Evolutionary conservation across 139 green algal species (phyloP), one percentile per base, ranked within the genome.

Genomic region (Closterium sp.): DNA sequence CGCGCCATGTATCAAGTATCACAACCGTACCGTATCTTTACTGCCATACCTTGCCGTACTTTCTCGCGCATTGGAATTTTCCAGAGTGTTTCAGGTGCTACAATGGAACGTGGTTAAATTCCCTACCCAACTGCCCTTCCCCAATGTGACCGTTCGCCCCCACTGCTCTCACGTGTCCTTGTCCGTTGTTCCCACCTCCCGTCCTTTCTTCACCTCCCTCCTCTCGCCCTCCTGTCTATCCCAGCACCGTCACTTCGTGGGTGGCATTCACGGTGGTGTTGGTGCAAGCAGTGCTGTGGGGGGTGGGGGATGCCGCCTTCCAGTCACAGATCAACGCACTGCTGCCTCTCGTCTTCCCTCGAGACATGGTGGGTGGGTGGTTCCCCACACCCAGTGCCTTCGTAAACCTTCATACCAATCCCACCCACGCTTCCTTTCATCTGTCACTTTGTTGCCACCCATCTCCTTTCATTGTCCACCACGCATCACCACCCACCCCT

Each of bases 281-380:
- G 30, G 0, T 90, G 28, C 21, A 24, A 17, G 90, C 90, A 9
- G 28, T 42, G 22, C 85, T 93, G 79, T 93, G 90, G 90, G 90
- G 90, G 19, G 27, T 70, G 29, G 90, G 90, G 6, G 90, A 93
- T 31, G 90, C 42, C 84, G 31, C 29, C 85, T 93, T 91, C 30
- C 90, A 93, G 30, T 87, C 90, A 3, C 90, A 93, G 85, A 45
- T 93, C 30, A 93, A 87, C 85, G 29, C 90, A 11, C 84, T 93
- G 31, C 85, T 93, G 19, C 28, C 34, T 0, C 50, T 91, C 70
- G 13, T 30, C 30, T 93, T 91, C 62, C 31, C 85, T 28, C 11
- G 27, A 17, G 34, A 91, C 86, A 93, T 87, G 90, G 90, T 93
- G 85, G 13, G n/a, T n/a, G n/a, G n/a, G n/a, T n/a, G n/a, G n/a